Conservation (phyloP, 2,329 filamentous ascomycete species). For the Fusarium sterilihyphosum region DNA sequence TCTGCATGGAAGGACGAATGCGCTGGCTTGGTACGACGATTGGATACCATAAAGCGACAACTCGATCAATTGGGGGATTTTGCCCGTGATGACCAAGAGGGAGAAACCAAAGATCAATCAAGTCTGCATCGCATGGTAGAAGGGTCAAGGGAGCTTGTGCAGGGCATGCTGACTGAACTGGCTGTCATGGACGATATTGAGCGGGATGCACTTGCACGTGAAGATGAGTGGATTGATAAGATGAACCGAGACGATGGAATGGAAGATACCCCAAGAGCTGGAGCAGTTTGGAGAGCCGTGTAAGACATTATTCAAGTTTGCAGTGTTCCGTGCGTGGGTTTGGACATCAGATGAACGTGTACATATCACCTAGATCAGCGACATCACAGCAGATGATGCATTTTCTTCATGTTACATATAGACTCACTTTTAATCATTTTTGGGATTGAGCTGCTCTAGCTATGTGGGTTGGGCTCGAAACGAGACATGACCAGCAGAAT, state of each 20-base stretch:
- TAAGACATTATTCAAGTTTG: constrained; percentile 20
- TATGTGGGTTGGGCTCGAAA: not conserved
- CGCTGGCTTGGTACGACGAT: constrained; percentile 59
- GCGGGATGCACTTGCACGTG: constrained; percentile 63
- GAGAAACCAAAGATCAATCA: constrained; percentile 29
- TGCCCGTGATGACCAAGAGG: constrained; percentile 8
- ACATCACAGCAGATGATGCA: constrained; percentile 25
- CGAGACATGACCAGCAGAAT: not conserved
- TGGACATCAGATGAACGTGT: not conserved
- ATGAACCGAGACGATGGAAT: constrained; percentile 59
- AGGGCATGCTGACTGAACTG: constrained; percentile 71
- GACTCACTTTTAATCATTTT: constrained; percentile 17
- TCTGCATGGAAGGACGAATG: constrained; percentile 68
- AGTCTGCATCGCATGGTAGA: constrained; percentile 60
- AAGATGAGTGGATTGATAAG: constrained; percentile 67
- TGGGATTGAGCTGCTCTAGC: constrained; percentile 7
- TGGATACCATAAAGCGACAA: constrained; percentile 64
- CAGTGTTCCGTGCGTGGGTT: not conserved
- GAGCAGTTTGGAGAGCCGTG: constrained; percentile 59
- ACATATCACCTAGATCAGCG: constrained; percentile 5
- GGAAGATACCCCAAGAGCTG: constrained; percentile 52
- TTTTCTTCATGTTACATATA: constrained; percentile 16
- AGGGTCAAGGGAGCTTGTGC: constrained; percentile 59
- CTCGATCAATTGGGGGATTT: constrained; percentile 57
- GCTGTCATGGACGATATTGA: constrained; percentile 70